Base-by-base conservation (phyloP, 768 basidiomycete genomes). In the Boletus bicolor region DNA sequence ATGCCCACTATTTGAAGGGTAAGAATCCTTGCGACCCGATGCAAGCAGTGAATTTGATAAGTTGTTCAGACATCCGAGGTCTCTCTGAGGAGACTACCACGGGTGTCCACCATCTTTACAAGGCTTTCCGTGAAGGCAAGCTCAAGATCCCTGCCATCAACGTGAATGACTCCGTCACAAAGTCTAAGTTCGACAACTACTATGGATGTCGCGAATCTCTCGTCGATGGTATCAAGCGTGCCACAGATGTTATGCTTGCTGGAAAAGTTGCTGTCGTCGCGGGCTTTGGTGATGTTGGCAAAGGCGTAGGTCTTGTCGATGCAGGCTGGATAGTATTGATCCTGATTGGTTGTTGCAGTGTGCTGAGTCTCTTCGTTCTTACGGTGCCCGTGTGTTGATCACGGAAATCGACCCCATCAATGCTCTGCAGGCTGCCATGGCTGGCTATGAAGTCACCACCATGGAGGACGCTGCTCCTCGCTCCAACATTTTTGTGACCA, bases 341-440 rank as follows among this genome's bases (percentile, higher is more conserved):
- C 5, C 51, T 56, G 48, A 51, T 58, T 41, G n/a, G 5, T 26
- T 7, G 26, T 39, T 42, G 50, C n/a, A 94, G 92, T 99, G 97
- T 73, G 96, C 96, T 53, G 94, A 98, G 76, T 93, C 97, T 21
- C 86, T 99, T 66, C 84, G 86, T 49, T 91, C 93, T n/a, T 99
- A 98, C 73, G 97, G 97, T 71, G 86, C 94, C 61, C 95, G 97
- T 68, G 96, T 98, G 42, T 66, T 99, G 65, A 73, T 99, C 70
- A 98, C 97, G 60, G 97, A 99, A 75, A 97, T 99, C 72, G 97
- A 99, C 77, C 97, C 97, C 61, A 99, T 99, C 87, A 99, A 99
- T 73, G 97, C 96, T 48, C 89, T 99, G 56, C 97, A 99, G 75
- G 97, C 97, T 64, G 96, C 95, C 53, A 99, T 99, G 97, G 94